Conservation (phyloP, 192 early-diverging fungal species). For the Chytriomyces sp. region DNA sequence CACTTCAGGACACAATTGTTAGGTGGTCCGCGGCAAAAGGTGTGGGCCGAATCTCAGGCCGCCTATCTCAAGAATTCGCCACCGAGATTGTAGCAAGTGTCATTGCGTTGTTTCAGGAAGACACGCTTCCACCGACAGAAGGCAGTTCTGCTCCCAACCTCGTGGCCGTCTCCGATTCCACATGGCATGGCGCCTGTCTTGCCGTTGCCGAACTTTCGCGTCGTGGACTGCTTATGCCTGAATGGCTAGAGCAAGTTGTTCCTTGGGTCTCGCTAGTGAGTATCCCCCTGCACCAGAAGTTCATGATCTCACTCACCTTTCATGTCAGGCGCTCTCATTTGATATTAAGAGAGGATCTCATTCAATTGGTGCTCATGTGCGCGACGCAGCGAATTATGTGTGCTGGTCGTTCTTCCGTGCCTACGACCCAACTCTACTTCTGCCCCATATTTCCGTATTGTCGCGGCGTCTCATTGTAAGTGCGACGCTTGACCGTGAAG, state of each 20-base stretch:
- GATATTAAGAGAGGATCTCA: slow-evolving; percentile 87
- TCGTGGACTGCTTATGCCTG: slow-evolving; percentile 78
- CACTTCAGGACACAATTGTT: slow-evolving; percentile 80
- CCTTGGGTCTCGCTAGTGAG: slow-evolving; percentile 76
- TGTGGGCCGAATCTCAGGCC: slow-evolving; percentile 80
- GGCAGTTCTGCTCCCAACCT: slow-evolving; percentile 1
- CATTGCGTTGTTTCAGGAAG: slow-evolving; percentile 80
- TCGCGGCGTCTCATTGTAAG: slow-evolving; percentile 78
- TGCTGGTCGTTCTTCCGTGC: slow-evolving; percentile 97
- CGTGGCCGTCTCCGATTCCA: slow-evolving; percentile 79
- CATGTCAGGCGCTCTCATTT: slow-evolving; percentile 72
- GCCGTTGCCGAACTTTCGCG: slow-evolving; percentile 90
- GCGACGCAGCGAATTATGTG: slow-evolving; percentile 96
- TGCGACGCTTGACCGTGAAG: slow-evolving; percentile 89
- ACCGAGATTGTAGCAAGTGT: slow-evolving; percentile 82
- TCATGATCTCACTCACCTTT: neutral
- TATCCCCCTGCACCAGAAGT: neutral
- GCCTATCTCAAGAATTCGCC: slow-evolving; percentile 77
- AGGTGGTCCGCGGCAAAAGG: slow-evolving; percentile 98
- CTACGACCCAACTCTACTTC: slow-evolving; percentile 72
- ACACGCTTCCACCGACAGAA: slow-evolving; percentile 46
- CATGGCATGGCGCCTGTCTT: slow-evolving; percentile 94
- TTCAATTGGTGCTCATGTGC: slow-evolving; percentile 90
- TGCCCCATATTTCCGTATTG: slow-evolving; percentile 63
- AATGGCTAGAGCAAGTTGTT: slow-evolving; percentile 67